Base-by-base conservation (phyloP, 129 eudicot species). In the Chrysanthemum lavandulifolium region DNA sequence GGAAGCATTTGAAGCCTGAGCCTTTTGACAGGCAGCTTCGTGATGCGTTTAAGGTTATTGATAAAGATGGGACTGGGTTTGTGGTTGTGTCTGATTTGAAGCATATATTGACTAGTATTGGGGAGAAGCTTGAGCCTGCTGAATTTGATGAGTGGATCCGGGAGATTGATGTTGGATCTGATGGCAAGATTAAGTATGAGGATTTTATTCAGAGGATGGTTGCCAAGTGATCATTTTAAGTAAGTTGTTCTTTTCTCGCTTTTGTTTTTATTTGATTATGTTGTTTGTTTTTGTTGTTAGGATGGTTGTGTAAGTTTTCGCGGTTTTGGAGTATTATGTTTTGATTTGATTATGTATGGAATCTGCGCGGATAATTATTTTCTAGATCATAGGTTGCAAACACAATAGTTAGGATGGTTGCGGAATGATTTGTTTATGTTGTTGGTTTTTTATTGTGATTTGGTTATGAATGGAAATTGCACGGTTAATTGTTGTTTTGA, bases 61-160 rank as follows among this genome's bases (percentile, higher is more conserved):
- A 90, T 66, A 90, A 90, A 86, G 96, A 86, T 0, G 90, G 84
- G 1, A 89, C 92, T 0, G 92, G 96, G 8, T 84, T n/a, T 60
- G 96, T 89, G 23, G 96, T 72, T 29, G 96, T 89, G 61, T 21
- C 83, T 56, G 92, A 89, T 84, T 88, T 89, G 48, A 86, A 83
- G 74, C 96, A 88, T 68, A 88, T 88, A 4, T 65, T 88, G 49
- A 88, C 96, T 2, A 85, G 85, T 19, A 88, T 88, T 57, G 96
- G 96, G 19, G 96, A 86, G 84, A 89, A 80, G 71, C 76, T 89
- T 31, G 91, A 86, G 80, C 96, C 89, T 45, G 88, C 88, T 6
- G 93, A 87, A 73, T 90, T 90, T 29, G 96, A 90, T 67, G 93
- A 90, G 90, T 90, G 96, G 96, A 87, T 90, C 85, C 83, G 84